Percentiles rank a stretch among this genome's conserved stretches.
phyloP scores from a whole-genome alignment of 768 basidiomycete genomes.

The Leccinellum albellum region DNA sequence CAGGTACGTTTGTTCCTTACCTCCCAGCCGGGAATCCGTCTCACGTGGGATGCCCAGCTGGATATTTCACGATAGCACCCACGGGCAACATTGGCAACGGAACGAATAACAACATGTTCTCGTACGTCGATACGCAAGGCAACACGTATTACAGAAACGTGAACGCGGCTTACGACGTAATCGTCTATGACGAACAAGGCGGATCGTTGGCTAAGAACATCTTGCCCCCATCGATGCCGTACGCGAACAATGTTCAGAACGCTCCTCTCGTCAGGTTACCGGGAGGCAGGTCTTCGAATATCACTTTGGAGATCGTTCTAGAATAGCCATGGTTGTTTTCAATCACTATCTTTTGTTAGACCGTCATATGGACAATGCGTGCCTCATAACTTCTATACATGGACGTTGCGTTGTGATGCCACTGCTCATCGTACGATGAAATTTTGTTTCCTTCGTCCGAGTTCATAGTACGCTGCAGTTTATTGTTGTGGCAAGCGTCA shows the following conservation, averaged over 20 bases:
- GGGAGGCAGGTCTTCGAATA: slow-evolving; percentile 21
- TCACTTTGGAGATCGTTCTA: not conserved
- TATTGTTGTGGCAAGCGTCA: slow-evolving; percentile 32
- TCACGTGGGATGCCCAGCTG: slow-evolving; percentile 32
- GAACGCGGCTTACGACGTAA: slow-evolving; percentile 55
- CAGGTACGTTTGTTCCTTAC: slow-evolving; percentile 39
- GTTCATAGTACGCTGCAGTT: slow-evolving; percentile 43
- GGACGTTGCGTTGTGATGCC: not conserved
- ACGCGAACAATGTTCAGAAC: not conserved
- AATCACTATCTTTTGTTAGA: not conserved
- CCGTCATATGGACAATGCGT: slow-evolving; percentile 3
- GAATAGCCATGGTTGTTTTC: not conserved
- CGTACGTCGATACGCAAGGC: slow-evolving; percentile 52
- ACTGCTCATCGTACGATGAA: too few species aligned
- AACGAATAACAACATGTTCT: slow-evolving; percentile 65
- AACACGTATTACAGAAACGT: slow-evolving; percentile 64
- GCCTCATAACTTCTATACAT: slow-evolving; percentile 2
- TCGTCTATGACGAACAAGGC: slow-evolving; percentile 54
- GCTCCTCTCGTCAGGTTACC: slow-evolving; percentile 33
- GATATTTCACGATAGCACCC: slow-evolving; percentile 44
- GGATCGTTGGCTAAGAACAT: slow-evolving; percentile 42
- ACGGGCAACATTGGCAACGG: slow-evolving; percentile 61
- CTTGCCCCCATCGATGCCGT: slow-evolving; percentile 5
- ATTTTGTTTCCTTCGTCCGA: too few species aligned
- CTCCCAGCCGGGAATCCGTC: not conserved